A percentile compares a stretch with the other conserved stretches of the same genome.
phyloP scores from a whole-genome alignment of 2,329 filamentous ascomycete species.

The Colletotrichum sp. region DNA sequence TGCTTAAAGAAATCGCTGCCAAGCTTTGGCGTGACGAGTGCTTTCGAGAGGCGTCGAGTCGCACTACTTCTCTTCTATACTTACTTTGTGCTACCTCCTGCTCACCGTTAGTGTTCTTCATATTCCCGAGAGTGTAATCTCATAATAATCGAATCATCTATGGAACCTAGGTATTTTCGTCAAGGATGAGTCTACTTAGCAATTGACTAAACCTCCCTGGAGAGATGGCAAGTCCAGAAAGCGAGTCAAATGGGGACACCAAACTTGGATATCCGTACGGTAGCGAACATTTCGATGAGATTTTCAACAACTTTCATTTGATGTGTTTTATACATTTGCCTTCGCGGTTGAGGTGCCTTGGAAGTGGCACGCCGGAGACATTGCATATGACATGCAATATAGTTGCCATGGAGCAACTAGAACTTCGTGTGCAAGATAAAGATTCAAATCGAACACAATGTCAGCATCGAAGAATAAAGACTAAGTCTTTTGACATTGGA shows the following conservation, averaged over 20 bases:
- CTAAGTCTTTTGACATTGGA: background rate
- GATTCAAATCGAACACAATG: background rate
- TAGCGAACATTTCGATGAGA: rapidly evolving
- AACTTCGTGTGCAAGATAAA: background rate
- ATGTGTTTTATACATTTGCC: background rate
- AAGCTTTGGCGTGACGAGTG: background rate
- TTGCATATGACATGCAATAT: background rate
- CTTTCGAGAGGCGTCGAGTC: background rate
- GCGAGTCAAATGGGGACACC: background rate
- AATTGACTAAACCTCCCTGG: background rate
- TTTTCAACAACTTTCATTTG: rapidly evolving
- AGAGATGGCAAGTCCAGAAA: background rate
- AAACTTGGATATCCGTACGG: background rate
- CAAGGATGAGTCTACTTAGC: background rate
- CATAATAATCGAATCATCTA: background rate
- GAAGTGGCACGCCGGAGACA: background rate
- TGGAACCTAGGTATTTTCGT: background rate
- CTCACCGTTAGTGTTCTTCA: background rate
- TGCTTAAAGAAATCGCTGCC: background rate
- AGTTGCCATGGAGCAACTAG: background rate
- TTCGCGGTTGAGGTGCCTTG: background rate
- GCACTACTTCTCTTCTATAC: background rate
- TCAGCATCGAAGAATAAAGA: rapidly evolving
- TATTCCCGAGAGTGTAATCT: background rate
- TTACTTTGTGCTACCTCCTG: background rate